These are phyloP conservation scores for Talaromyces rugulosus DNA, from an alignment of 2,329 filamentous ascomycete genomes.

Conservation along the genomic window DNA sequence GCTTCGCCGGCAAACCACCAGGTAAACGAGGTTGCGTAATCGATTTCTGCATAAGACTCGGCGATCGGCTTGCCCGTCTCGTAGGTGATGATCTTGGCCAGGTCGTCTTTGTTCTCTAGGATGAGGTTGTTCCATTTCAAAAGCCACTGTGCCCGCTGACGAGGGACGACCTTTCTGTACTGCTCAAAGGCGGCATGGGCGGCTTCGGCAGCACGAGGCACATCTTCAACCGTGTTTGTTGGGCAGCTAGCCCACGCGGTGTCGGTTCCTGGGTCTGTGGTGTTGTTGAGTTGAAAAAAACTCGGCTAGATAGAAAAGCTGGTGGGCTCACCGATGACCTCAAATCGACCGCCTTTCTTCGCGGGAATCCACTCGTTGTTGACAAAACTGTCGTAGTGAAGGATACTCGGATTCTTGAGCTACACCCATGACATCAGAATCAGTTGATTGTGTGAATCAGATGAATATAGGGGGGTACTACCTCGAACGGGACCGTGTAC, in stretches of 20 bases:
- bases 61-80: constrained; percentile 84
- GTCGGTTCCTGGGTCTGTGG: constrained; percentile 14
- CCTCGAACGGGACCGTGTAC: constrained; percentile 36
- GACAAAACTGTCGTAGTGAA: constrained; percentile 49
- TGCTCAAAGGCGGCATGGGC: constrained; percentile 37
- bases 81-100: constrained; percentile 79
- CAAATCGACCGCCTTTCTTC: constrained; percentile 46
- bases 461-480: constrained; percentile 15
- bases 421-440: constrained; percentile 16
- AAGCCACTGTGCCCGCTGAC: constrained; percentile 69
- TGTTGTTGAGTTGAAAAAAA: neutral
- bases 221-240: constrained; percentile 11
- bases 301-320: neutral
- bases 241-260: constrained; percentile 14
- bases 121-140: constrained; percentile 79
- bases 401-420: constrained; percentile 46
- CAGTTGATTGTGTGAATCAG: neutral
- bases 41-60: constrained; percentile 68
- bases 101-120: constrained; percentile 71
- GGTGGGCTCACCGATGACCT: constrained; percentile 40
- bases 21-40: constrained; percentile 70
- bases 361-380: constrained; percentile 47
- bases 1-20: constrained; percentile 82
- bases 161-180: constrained; percentile 68
- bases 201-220: constrained; percentile 11